phyloP scores from a whole-genome alignment of 495 filamentous ascomycete genomes.

The Darksidea phi region DNA sequence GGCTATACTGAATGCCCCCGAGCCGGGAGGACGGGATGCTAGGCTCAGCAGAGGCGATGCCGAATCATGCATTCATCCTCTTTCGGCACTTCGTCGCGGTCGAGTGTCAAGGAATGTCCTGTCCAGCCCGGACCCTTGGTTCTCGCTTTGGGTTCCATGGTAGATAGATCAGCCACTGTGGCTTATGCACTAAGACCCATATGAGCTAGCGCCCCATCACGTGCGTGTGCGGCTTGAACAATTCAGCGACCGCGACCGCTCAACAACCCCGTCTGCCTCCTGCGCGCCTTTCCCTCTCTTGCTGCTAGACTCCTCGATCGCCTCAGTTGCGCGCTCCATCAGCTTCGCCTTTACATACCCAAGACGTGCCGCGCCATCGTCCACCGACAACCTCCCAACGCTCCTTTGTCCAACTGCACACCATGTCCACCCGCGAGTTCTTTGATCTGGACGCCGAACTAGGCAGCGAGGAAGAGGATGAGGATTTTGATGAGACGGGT shows the following conservation, averaged over 20 bases:
- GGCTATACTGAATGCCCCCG: too few species aligned
- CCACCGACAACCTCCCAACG: background rate
- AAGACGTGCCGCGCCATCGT: background rate
- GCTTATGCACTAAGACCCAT: too few species aligned
- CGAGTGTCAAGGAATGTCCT: too few species aligned
- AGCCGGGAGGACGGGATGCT: too few species aligned
- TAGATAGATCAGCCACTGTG: too few species aligned
- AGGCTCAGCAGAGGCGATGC: too few species aligned
- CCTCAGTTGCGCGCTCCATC: background rate
- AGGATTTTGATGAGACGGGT: constrained; percentile 77
- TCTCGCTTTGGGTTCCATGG: too few species aligned
- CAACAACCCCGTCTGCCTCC: background rate
- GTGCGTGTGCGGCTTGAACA: background rate
- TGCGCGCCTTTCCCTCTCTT: background rate
- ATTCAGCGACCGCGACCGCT: background rate
- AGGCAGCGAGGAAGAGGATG: constrained; percentile 88
- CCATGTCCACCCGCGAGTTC: constrained; percentile 42
- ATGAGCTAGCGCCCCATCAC: too few species aligned
- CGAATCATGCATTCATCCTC: too few species aligned
- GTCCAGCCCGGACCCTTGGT: too few species aligned
- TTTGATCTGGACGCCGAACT: constrained; percentile 82
- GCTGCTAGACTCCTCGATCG: background rate
- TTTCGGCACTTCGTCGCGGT: too few species aligned
- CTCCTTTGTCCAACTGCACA: constrained; percentile 18
- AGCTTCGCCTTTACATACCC: background rate